A percentile compares a stretch with the other conserved stretches of the same genome.
phyloP scores from a whole-genome alignment of 495 filamentous ascomycete species.

The Trichoderma orchidacearum region DNA sequence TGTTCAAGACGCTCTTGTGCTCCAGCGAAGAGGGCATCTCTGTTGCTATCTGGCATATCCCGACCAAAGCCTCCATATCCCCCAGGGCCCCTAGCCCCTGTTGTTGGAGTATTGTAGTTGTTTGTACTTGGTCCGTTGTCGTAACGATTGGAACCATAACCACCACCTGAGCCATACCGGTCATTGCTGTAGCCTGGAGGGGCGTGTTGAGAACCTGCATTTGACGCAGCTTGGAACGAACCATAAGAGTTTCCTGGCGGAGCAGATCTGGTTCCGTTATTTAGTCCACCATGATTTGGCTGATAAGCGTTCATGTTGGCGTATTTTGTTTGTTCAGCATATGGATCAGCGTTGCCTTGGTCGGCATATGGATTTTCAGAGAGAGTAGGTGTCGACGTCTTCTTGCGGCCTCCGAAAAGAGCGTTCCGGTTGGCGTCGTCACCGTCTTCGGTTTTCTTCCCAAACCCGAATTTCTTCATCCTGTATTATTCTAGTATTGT shows the following conservation, averaged over 20 bases:
- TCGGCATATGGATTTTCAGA: slow-evolving; percentile 61
- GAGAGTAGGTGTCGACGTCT: slow-evolving; percentile 37
- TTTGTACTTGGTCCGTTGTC: slow-evolving; percentile 17
- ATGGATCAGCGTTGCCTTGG: slow-evolving; percentile 43
- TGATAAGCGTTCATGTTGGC: slow-evolving; percentile 26
- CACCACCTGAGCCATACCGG: slow-evolving; percentile 46
- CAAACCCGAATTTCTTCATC: slow-evolving; percentile 53
- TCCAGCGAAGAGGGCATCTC: slow-evolving; percentile 49
- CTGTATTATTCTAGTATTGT: slow-evolving; percentile 6
- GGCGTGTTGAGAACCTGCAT: slow-evolving; percentile 8
- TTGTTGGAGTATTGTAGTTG: slow-evolving; percentile 6
- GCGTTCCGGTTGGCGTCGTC: slow-evolving; percentile 45
- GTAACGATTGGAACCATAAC: slow-evolving; percentile 54
- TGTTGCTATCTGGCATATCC: slow-evolving; percentile 32
- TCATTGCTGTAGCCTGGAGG: slow-evolving; percentile 37
- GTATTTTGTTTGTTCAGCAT: slow-evolving; percentile 40
- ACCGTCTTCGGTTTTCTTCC: slow-evolving; percentile 48
- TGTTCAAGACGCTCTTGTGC: slow-evolving; percentile 41
- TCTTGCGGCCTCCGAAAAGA: slow-evolving; percentile 49
- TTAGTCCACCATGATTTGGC: slow-evolving; percentile 12
- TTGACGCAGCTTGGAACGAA: slow-evolving; percentile 9
- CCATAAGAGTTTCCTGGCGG: slow-evolving; percentile 15
- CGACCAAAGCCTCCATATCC: slow-evolving; percentile 63
- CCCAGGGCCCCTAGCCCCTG: slow-evolving; percentile 31
- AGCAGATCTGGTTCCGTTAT: slow-evolving; percentile 19